Percentiles rank a stretch among this genome's conserved stretches.
Conservation (phyloP, 305 asterid species). For the Rubia balearica region DNA sequence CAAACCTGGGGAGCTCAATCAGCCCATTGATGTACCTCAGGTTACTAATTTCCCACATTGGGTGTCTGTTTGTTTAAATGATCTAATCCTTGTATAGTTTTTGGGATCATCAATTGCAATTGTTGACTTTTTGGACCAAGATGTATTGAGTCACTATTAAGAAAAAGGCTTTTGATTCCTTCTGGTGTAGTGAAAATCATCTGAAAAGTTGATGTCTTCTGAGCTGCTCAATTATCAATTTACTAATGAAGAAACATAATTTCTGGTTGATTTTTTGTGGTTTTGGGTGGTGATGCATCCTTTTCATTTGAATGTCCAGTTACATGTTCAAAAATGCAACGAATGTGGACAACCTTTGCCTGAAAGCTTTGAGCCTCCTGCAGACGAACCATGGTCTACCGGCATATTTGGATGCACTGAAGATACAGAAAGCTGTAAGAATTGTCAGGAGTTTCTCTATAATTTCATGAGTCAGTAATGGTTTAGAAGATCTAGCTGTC, state of each 20-base stretch:
- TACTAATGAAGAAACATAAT: neutral
- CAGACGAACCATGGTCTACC: conserved; percentile 92
- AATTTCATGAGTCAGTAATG: neutral
- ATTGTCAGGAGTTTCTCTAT: neutral
- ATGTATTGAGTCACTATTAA: neutral
- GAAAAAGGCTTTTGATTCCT: neutral
- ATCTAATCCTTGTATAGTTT: neutral
- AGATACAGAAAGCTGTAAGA: conserved; percentile 82
- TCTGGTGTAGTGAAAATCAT: neutral
- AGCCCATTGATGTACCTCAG: conserved; percentile 94
- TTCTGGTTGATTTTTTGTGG: conserved; percentile 2
- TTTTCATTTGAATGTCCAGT: conserved; percentile 36
- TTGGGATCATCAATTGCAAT: neutral
- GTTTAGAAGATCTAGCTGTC: neutral
- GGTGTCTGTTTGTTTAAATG: neutral
- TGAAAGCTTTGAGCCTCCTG: conserved; percentile 85
- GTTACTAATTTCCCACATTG: conserved; percentile 22
- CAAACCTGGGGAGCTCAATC: conserved; percentile 92
- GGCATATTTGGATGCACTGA: conserved; percentile 78
- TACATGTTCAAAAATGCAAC: conserved; percentile 70
- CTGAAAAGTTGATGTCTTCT: neutral
- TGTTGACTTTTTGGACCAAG: neutral
- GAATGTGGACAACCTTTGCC: conserved; percentile 96
- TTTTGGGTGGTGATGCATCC: neutral
- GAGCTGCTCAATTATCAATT: neutral